Base-by-base conservation (phyloP, 768 basidiomycete species). In the Mycena alexandri region DNA sequence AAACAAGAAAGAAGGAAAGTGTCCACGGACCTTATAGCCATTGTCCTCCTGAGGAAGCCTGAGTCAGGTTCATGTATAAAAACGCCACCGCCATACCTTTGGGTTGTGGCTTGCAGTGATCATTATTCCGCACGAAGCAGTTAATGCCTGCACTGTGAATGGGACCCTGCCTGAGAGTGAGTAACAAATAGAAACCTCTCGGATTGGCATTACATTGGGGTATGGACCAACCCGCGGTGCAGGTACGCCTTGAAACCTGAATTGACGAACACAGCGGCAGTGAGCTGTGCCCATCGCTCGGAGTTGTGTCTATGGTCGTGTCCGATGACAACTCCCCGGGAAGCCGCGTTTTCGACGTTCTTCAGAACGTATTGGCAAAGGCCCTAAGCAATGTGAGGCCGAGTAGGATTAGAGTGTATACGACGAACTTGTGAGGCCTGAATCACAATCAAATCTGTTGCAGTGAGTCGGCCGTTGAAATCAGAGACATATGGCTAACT, bases 51-150 rank as follows among this genome's bases (percentile, higher is more conserved):
- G 36, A 5, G 17, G 25, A 33, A 17, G 5, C 25, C 29, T 33
- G 10, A 57, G 55, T 29, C 3, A 33, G 25, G 25, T 29, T 8
- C 19, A 33, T 11, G 25, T 29, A n/a, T 12, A 33, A 13, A 29
- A 33, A 19, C 9, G n/a, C 6, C 29, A 3, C 2, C 16, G 25
- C 9, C 42, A 33, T 72, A 90, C 92, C 87, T 94, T 95, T 0
- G 94, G 95, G 75, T 96, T 96, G 73, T 96, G 95, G 67, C 91
- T 93, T 3, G 94, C 93, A 90, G 95, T 96, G 55, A 96, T 92
- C 95, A 96, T 96, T 3, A 96, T 88, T 21, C 95, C 95, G 66
- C 91, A 91, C 2, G 91, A 90, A 4, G 94, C 93, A 13, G 81
- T 81, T 51, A 93, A 74, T 56, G 77, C 81, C 71, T 88, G 89